Evolutionary conservation across 352 stramenopile species (phyloP).

Genomic region (Saprolegnia parasitica): DNA sequence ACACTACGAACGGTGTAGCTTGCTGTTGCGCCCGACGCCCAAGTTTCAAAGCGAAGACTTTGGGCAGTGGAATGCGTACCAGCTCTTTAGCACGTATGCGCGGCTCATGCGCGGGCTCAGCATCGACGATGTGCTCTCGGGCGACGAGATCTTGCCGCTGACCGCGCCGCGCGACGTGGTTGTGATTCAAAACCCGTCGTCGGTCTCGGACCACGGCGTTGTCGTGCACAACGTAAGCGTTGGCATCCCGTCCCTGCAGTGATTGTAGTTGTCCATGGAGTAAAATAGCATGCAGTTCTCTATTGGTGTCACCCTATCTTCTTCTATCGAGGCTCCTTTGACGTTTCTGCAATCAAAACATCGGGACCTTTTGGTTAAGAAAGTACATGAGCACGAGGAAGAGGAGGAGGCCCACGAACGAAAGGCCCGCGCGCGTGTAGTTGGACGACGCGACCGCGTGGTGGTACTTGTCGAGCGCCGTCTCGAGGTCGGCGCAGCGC

Average conservation of each 20-base stretch:
- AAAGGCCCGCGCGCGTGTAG: constrained; percentile 36
- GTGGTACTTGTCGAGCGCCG: constrained; percentile 75
- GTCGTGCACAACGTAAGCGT: constrained; percentile 23
- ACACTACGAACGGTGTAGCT: not conserved
- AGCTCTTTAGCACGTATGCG: constrained; percentile 5
- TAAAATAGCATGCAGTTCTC: constrained; percentile 5
- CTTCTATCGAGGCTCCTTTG: too few species aligned
- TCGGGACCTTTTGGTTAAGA: constrained; percentile 19
- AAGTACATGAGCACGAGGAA: constrained; percentile 25
- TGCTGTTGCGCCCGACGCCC: constrained; percentile 2
- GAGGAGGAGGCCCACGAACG: constrained; percentile 23
- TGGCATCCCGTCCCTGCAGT: not conserved
- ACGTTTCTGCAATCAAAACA: constrained; percentile 19
- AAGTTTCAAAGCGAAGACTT: constrained; percentile 5
- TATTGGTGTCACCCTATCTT: not conserved
- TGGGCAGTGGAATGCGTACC: constrained; percentile 11
- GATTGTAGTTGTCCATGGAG: not conserved
- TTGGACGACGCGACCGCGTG: constrained; percentile 71
- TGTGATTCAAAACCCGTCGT: constrained; percentile 5
- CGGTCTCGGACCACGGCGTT: not conserved
- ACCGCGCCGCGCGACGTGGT: constrained; percentile 1
- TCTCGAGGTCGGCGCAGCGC: constrained; percentile 62
- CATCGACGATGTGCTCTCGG: not conserved
- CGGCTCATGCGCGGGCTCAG: not conserved
- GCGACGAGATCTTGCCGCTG: constrained; percentile 1